phyloP scores from a whole-genome alignment of 139 green algal species.

The Yamagishiella unicocca region DNA sequence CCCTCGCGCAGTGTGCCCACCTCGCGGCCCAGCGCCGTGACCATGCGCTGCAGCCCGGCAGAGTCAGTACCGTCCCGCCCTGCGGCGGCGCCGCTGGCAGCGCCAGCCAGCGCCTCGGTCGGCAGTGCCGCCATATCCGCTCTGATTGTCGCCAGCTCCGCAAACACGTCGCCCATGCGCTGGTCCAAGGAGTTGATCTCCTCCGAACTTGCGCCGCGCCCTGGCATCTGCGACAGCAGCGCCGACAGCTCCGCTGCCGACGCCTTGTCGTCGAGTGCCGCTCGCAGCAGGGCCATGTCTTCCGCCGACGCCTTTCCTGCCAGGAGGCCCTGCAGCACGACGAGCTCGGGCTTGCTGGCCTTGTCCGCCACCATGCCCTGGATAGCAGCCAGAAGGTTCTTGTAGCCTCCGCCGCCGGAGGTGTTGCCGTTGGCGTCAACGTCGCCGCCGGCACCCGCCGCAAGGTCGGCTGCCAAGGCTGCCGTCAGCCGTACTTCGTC shows the following conservation, averaged over 20 bases:
- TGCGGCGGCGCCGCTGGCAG: neutral
- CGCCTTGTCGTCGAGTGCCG: conserved; percentile 32
- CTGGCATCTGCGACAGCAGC: neutral
- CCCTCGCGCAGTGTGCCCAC: conserved; percentile 45
- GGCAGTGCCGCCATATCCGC: conserved; percentile 21
- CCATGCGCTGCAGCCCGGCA: conserved; percentile 5
- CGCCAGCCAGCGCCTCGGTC: neutral
- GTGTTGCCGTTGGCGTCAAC: neutral
- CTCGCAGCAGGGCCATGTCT: conserved; percentile 33
- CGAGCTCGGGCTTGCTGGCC: conserved; percentile 41
- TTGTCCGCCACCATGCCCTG: conserved; percentile 40
- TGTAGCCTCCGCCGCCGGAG: conserved; percentile 16
- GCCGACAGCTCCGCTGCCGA: conserved; percentile 17
- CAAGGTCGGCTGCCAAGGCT: neutral
- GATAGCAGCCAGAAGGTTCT: conserved; percentile 26
- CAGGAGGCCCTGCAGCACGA: conserved; percentile 41
- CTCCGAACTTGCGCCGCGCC: neutral
- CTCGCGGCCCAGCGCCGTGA: conserved; percentile 14
- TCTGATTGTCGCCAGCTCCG: conserved; percentile 40
- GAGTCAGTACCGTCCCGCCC: neutral
- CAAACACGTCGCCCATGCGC: conserved; percentile 55
- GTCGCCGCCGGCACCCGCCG: neutral
- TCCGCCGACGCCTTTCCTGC: conserved; percentile 19
- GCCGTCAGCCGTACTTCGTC: conserved; percentile 28
- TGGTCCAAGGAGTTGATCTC: conserved; percentile 40